Percentiles rank a stretch among this genome's conserved stretches.
Evolutionary conservation across 441 rosid species (phyloP).

Genomic region (Croton laevigatus): DNA sequence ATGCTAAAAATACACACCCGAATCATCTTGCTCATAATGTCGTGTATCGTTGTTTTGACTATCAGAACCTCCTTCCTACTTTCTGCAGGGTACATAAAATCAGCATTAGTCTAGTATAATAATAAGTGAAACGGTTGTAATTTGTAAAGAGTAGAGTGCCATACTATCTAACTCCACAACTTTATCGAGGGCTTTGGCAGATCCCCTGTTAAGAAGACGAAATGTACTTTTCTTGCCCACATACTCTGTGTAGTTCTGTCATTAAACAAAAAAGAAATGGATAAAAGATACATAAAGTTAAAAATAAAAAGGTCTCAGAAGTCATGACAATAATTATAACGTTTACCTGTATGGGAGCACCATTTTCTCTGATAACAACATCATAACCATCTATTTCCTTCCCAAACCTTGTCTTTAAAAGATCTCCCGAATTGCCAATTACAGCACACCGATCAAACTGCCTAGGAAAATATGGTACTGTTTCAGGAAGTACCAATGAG

Average conservation of each 20-base stretch:
- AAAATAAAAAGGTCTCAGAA: conserved; percentile 8
- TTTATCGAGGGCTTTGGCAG: conserved; percentile 98
- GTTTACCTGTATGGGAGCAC: conserved; percentile 83
- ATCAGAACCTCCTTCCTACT: conserved; percentile 61
- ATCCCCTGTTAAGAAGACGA: conserved; percentile 93
- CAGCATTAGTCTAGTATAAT: conserved; percentile 21
- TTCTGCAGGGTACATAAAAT: conserved; percentile 48
- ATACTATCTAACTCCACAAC: conserved; percentile 96
- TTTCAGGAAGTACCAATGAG: conserved; percentile 74
- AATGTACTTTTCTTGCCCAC: conserved; percentile 71
- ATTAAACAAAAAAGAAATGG: conserved; percentile 7
- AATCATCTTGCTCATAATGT: conserved; percentile 94
- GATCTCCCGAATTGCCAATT: conserved; percentile 96
- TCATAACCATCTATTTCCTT: conserved; percentile 87
- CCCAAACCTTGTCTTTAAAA: conserved; percentile 81
- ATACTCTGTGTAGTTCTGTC: conserved; percentile 37
- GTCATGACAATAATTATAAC: conserved; percentile 15
- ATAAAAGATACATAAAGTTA: conserved; percentile 1
- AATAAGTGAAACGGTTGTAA: conserved; percentile 11
- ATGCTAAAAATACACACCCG: conserved; percentile 46
- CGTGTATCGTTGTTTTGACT: conserved; percentile 92
- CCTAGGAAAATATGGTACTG: conserved; percentile 72
- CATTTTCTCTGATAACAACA: conserved; percentile 87
- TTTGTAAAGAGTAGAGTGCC: conserved; percentile 12
- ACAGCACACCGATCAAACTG: conserved; percentile 92